phyloP scores from a whole-genome alignment of 257 asterid genomes.

The Solanum corneliomulleri region DNA sequence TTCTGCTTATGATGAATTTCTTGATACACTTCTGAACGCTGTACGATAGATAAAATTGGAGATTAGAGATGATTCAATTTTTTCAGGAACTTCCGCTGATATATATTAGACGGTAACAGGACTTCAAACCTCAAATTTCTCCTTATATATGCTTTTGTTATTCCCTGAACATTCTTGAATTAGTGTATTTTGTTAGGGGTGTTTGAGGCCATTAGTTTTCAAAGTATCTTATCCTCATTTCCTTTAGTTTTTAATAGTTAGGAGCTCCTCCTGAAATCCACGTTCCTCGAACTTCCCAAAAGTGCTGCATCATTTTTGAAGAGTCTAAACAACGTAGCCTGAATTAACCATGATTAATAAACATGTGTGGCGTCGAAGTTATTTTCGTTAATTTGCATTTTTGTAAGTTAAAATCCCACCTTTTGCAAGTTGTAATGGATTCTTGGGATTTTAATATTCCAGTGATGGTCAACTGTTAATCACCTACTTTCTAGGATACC shows the following conservation, averaged over 20 bases:
- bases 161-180: background rate
- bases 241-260: background rate
- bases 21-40: background rate
- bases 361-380: background rate
- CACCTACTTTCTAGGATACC: conserved; percentile 6
- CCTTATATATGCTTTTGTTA: background rate
- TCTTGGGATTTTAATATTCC: background rate
- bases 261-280: background rate
- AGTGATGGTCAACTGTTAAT: background rate
- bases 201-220: background rate
- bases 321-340: background rate
- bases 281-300: background rate
- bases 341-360: background rate
- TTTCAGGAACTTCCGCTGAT: background rate
- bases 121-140: background rate
- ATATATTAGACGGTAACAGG: background rate
- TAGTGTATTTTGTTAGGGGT: background rate
- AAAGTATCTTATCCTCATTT: background rate
- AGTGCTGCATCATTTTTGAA: background rate
- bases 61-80: background rate
- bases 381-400: background rate
- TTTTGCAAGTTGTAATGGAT: background rate
- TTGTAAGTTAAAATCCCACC: background rate
- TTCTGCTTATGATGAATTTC: background rate
- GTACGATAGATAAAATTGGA: background rate